Evolutionary conservation across 139 green algal species (phyloP).

Genomic region (Chlamydomonas schloesseri): DNA sequence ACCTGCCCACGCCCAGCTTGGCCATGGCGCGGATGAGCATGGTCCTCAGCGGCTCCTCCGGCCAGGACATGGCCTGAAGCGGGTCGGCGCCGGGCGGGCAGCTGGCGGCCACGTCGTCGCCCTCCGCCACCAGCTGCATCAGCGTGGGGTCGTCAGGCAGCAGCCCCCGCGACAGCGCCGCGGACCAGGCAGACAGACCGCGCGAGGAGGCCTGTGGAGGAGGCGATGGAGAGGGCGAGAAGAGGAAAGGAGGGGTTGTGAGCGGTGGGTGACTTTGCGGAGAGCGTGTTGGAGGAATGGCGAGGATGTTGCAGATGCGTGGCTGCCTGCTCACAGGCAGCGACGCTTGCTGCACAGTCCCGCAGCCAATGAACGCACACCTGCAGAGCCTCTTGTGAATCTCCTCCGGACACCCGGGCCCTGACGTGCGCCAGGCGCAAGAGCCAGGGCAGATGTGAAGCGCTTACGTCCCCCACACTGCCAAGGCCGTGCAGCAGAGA

Average conservation of each 20-base stretch:
- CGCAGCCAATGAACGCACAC: too few species aligned
- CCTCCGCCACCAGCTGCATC: constrained; percentile 64
- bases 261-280: too few species aligned
- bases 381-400: constrained; percentile 62
- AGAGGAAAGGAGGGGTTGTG: background rate
- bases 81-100: background rate
- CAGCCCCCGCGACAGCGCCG: constrained; percentile 75
- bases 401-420: constrained; percentile 32
- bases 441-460: constrained; percentile 79
- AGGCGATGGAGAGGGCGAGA: background rate
- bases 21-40: constrained; percentile 73
- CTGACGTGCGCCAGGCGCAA: constrained; percentile 80
- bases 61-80: constrained; percentile 71
- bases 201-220: constrained; percentile 38
- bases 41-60: constrained; percentile 76
- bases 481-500: constrained; percentile 80
- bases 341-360: too few species aligned
- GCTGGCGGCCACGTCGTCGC: background rate
- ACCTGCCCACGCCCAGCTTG: constrained; percentile 76
- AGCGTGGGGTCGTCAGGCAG: constrained; percentile 82
- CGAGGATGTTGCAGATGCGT: too few species aligned
- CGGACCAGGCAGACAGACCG: constrained; percentile 58
- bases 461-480: constrained; percentile 75
- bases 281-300: too few species aligned
- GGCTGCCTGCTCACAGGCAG: too few species aligned